phyloP scores from a whole-genome alignment of 2,329 filamentous ascomycete genomes.

The Fusarium armeniacum region DNA sequence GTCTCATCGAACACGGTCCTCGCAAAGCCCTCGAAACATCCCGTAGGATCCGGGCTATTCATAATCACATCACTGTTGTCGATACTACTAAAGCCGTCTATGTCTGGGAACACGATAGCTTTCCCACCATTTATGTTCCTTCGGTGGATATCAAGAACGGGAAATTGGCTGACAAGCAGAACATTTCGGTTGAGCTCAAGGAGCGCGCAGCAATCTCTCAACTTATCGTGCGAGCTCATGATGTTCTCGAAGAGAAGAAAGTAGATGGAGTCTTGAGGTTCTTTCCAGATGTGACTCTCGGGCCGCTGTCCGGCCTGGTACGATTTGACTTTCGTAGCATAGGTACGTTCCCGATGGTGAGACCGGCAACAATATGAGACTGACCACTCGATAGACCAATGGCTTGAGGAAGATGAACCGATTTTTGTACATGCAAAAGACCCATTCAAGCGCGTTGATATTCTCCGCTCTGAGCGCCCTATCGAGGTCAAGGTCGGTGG shows the following conservation, averaged over 20 bases:
- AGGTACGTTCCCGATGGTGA: constrained; percentile 41
- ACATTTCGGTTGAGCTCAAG: constrained; percentile 47
- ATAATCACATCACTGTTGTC: constrained; percentile 53
- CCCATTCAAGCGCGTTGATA: constrained; percentile 75
- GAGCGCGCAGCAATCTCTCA: constrained; percentile 51
- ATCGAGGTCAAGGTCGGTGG: constrained; percentile 66
- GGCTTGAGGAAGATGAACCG: constrained; percentile 69
- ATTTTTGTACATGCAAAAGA: constrained; percentile 76
- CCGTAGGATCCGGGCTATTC: constrained; percentile 54
- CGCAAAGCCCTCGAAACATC: constrained; percentile 39
- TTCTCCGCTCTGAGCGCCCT: constrained; percentile 67
- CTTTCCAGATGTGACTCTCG: constrained; percentile 55
- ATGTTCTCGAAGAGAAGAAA: constrained; percentile 44
- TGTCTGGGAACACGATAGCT: constrained; percentile 64
- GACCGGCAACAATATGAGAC: accelerated
- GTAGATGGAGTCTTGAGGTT: constrained; percentile 58
- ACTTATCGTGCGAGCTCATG: constrained; percentile 49
- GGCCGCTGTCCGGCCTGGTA: constrained; percentile 52
- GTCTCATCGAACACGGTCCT: constrained; percentile 39
- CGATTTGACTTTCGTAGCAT: constrained; percentile 56
- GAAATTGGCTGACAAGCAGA: constrained; percentile 47
- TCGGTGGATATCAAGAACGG: constrained; percentile 50
- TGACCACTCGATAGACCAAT: constrained; percentile 52
- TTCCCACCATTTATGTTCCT: constrained; percentile 63
- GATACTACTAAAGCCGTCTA: constrained; percentile 57